phyloP scores from a whole-genome alignment of 768 basidiomycete species.

The Rhodocollybia butyracea region DNA sequence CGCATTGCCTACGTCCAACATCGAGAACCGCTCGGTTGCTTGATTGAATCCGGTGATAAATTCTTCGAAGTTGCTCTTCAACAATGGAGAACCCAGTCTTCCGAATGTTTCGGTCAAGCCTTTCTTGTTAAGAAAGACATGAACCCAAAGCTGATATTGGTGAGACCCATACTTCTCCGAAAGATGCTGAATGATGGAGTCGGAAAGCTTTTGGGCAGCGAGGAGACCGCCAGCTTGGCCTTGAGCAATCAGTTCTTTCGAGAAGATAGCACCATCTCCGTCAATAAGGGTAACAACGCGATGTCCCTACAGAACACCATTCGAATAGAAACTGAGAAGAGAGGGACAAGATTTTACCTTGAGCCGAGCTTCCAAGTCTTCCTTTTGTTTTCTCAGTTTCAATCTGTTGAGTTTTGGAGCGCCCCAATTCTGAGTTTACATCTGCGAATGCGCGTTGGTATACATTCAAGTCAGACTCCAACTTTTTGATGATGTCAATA shows the following conservation, averaged over 20 bases:
- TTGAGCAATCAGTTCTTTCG: slow-evolving; percentile 44
- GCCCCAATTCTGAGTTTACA: slow-evolving; percentile 1
- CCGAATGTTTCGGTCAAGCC: slow-evolving; percentile 52
- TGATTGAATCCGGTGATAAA: slow-evolving; percentile 72
- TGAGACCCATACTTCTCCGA: slow-evolving; percentile 15
- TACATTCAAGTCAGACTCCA: slow-evolving; percentile 5
- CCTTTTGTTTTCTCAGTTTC: slow-evolving; percentile 32
- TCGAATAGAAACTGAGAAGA: not conserved
- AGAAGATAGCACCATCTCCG: slow-evolving; percentile 65
- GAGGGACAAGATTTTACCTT: not conserved
- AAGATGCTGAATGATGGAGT: slow-evolving; percentile 5
- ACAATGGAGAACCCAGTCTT: slow-evolving; percentile 26
- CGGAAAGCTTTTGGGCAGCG: slow-evolving; percentile 47
- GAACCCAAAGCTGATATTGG: slow-evolving; percentile 57
- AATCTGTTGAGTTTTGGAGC: slow-evolving; percentile 22
- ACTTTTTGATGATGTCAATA: slow-evolving; percentile 13
- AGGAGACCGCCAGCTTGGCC: slow-evolving; percentile 57
- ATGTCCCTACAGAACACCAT: slow-evolving; percentile 16
- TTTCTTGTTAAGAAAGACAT: slow-evolving; percentile 61
- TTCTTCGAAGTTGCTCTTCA: slow-evolving; percentile 45
- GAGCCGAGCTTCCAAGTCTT: slow-evolving; percentile 12
- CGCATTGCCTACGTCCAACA: slow-evolving; percentile 66
- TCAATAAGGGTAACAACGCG: slow-evolving; percentile 54
- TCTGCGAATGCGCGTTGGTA: slow-evolving; percentile 8
- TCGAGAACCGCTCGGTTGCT: slow-evolving; percentile 60